Percentiles rank a stretch among this genome's conserved stretches.
phyloP scores from a whole-genome alignment of 441 rosid species.

The Flueggea neowawraea region DNA sequence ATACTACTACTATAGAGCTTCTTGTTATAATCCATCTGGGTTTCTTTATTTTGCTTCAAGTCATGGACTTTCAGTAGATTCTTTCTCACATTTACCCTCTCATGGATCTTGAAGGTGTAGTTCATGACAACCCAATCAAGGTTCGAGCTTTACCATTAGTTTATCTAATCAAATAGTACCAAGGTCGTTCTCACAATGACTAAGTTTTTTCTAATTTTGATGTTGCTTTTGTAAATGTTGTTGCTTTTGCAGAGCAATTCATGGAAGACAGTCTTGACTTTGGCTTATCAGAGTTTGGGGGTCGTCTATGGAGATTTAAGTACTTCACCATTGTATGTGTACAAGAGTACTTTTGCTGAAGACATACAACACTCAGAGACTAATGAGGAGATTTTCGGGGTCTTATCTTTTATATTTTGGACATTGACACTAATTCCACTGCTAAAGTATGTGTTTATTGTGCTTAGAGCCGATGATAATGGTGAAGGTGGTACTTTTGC shows the following conservation, averaged over 20 bases:
- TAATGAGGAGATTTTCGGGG: slow-evolving; percentile 90
- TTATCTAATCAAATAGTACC: too few relatives aligned
- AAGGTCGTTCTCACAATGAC: too few relatives aligned
- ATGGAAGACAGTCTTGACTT: slow-evolving; percentile 79
- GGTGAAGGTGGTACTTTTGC: too few relatives aligned
- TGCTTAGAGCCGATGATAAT: too few relatives aligned
- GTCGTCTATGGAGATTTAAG: slow-evolving; percentile 93
- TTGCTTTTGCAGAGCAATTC: slow-evolving; percentile 59
- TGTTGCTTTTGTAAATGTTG: neutral
- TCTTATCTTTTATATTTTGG: slow-evolving; percentile 75
- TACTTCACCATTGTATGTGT: slow-evolving; percentile 86
- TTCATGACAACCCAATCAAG: slow-evolving; percentile 45
- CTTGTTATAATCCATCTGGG: slow-evolving; percentile 15
- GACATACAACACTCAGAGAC: slow-evolving; percentile 80
- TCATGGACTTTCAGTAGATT: slow-evolving; percentile 29
- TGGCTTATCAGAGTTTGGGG: slow-evolving; percentile 87
- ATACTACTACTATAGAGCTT: neutral
- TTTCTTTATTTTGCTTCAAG: slow-evolving; percentile 7
- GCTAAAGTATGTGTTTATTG: too few relatives aligned
- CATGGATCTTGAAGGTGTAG: slow-evolving; percentile 67
- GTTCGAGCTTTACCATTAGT: slow-evolving; percentile 21
- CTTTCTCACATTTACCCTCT: slow-evolving; percentile 12
- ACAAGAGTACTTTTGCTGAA: slow-evolving; percentile 76
- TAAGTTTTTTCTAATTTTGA: neutral
- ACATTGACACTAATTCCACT: too few relatives aligned